phyloP scores from a whole-genome alignment of 306 rosid genomes.

The Cucurbita argyrosperma region DNA sequence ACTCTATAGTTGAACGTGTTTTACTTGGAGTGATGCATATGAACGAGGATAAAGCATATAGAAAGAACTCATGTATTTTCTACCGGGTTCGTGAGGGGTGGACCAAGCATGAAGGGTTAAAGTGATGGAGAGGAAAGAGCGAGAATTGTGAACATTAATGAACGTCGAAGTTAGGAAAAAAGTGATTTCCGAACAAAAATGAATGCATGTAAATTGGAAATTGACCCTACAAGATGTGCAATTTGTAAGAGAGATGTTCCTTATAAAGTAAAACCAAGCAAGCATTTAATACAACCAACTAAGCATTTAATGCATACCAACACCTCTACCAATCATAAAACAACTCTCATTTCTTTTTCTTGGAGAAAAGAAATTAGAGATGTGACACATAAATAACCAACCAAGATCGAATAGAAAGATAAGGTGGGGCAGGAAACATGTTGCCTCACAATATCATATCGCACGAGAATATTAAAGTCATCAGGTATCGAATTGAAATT shows the following conservation, averaged over 20 bases:
- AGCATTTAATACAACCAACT: conserved; percentile 18
- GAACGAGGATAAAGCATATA: too few species aligned
- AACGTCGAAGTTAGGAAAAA: background rate
- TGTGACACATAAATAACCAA: background rate
- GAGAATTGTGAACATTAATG: background rate
- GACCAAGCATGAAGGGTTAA: background rate
- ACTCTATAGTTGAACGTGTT: too few species aligned
- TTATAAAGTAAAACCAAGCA: conserved; percentile 3
- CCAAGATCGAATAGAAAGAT: background rate
- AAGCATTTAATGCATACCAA: conserved; percentile 31
- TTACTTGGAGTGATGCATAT: too few species aligned
- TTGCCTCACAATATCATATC: background rate
- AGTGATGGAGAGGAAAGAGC: background rate
- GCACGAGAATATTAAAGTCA: too few species aligned
- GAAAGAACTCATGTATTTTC: too few species aligned
- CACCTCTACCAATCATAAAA: conserved; percentile 19
- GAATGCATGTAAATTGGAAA: background rate
- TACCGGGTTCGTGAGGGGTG: background rate
- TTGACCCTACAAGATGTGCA: background rate
- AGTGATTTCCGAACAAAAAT: background rate
- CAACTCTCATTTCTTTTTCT: background rate
- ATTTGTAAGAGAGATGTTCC: background rate
- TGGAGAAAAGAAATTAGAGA: background rate
- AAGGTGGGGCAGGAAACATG: background rate
- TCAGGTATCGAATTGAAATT: too few species aligned